A percentile compares a stretch with the other conserved stretches of the same genome.
Conservation (phyloP, 2,329 filamentous ascomycete genomes). For the Lasiodiplodia theobromae region DNA sequence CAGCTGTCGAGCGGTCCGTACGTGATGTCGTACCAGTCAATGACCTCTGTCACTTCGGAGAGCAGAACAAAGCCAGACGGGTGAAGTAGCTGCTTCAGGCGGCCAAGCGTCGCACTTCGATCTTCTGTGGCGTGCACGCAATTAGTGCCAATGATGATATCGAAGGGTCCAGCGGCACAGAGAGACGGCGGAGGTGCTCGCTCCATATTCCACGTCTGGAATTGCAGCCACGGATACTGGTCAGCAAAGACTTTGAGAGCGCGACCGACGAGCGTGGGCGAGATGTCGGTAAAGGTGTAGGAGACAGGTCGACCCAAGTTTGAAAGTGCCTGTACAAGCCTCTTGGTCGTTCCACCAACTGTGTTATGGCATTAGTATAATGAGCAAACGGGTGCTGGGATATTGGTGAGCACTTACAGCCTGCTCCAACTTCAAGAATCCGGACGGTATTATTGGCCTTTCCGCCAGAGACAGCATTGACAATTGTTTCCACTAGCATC, state of each 20-base stretch:
- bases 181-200: not conserved
- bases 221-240: not conserved
- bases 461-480: not conserved
- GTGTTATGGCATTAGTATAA: not conserved
- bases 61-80: conserved; percentile 33
- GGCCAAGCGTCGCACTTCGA: conserved; percentile 24
- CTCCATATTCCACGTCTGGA: not conserved
- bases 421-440: not conserved
- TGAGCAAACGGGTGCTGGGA: not conserved
- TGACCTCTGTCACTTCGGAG: conserved; percentile 32
- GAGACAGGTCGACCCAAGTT: conserved; percentile 5
- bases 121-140: conserved; percentile 35
- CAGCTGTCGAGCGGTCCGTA: conserved; percentile 38
- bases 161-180: conserved; percentile 4
- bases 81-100: conserved; percentile 31
- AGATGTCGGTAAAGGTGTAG: conserved; percentile 30
- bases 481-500: conserved; percentile 21
- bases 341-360: not conserved
- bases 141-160: conserved; percentile 34
- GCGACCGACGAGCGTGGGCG: conserved; percentile 18
- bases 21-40: conserved; percentile 35
- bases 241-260: not conserved
- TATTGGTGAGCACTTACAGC: not conserved
- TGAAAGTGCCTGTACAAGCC: not conserved
- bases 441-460: not conserved